These are phyloP conservation scores for Fusarium sp. DNA, from an alignment of 2,329 filamentous ascomycete genomes.

Conservation along the genomic window DNA sequence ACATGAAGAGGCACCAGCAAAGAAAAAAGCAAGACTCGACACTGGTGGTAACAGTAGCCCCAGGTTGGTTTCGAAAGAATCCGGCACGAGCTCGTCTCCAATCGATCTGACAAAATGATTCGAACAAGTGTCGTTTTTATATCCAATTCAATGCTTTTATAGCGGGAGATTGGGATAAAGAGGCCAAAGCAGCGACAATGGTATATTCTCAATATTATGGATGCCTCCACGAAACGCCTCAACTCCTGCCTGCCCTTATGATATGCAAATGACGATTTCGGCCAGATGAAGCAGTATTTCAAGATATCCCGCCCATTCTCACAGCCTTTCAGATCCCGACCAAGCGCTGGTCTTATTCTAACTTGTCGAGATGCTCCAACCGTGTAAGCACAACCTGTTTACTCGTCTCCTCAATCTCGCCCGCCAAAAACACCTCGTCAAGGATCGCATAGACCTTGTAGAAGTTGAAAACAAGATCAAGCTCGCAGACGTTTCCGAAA, in stretches of 20 bases:
- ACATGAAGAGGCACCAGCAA: neutral
- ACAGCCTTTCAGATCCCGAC: neutral
- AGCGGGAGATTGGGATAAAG: neutral
- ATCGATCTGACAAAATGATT: neutral
- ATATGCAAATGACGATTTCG: constrained; percentile 25
- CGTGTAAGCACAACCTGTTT: constrained; percentile 97
- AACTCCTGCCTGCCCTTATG: constrained; percentile 31
- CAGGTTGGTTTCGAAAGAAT: neutral
- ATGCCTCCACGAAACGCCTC: constrained; percentile 28
- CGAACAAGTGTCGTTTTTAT: neutral
- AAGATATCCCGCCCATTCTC: neutral
- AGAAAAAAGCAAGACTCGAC: neutral
- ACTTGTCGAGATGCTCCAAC: constrained; percentile 93
- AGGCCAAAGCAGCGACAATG: constrained; percentile 8
- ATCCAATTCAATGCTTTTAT: neutral
- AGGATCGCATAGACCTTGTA: constrained; percentile 97
- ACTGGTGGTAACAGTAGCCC: neutral
- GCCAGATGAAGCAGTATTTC: neutral
- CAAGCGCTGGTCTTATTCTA: constrained; percentile 71
- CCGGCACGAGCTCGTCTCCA: neutral
- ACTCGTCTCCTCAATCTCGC: constrained; percentile 98
- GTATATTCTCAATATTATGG: constrained; percentile 29
- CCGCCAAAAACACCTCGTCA: constrained; percentile 96
- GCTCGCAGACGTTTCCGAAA: constrained; percentile 98
- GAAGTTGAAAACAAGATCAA: constrained; percentile 88